These are phyloP conservation scores for Boletellus ananas DNA, from an alignment of 768 basidiomycete genomes.

Conservation along the genomic window DNA sequence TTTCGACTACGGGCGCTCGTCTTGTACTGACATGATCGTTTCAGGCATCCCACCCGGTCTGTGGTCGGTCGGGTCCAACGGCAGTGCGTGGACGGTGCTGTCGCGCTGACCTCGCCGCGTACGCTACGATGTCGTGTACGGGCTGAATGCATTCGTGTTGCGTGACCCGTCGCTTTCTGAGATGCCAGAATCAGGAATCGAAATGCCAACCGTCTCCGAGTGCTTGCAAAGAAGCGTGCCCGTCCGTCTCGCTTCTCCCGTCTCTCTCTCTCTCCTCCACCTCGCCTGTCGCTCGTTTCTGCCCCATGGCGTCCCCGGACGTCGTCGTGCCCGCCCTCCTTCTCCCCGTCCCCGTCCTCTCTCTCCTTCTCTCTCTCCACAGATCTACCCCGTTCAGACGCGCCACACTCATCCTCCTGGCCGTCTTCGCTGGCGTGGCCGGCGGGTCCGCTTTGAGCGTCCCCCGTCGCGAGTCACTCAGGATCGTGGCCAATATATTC, in stretches of 20 bases:
- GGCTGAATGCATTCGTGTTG: background rate
- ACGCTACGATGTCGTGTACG: background rate
- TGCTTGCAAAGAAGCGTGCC: background rate
- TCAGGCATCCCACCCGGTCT: background rate
- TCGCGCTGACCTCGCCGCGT: no score
- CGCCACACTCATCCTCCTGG: slow-evolving; percentile 17
- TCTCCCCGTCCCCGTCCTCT: slow-evolving; percentile 22
- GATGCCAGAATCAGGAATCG: slow-evolving; percentile 16
- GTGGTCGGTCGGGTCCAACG: no score
- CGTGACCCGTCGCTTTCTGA: slow-evolving; percentile 12
- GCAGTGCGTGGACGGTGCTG: no score
- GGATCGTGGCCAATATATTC: slow-evolving; percentile 14
- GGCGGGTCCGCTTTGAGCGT: slow-evolving; percentile 19
- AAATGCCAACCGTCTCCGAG: slow-evolving; percentile 14
- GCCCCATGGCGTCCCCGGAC: slow-evolving; percentile 22
- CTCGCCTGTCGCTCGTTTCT: slow-evolving; percentile 14
- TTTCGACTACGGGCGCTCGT: background rate
- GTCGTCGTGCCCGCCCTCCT: slow-evolving; percentile 26
- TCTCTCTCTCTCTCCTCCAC: slow-evolving; percentile 9
- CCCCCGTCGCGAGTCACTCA: slow-evolving; percentile 14
- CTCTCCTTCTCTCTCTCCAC: slow-evolving; percentile 9
- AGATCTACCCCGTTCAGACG: slow-evolving; percentile 7
- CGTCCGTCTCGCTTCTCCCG: background rate
- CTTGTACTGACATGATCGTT: slow-evolving; percentile 9
- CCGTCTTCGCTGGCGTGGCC: slow-evolving; percentile 22